Evolutionary conservation across 2,329 filamentous ascomycete genomes (phyloP), one percentile per base, ranked within the genome.

Genomic region (Cladosporium sphaerospermum): DNA sequence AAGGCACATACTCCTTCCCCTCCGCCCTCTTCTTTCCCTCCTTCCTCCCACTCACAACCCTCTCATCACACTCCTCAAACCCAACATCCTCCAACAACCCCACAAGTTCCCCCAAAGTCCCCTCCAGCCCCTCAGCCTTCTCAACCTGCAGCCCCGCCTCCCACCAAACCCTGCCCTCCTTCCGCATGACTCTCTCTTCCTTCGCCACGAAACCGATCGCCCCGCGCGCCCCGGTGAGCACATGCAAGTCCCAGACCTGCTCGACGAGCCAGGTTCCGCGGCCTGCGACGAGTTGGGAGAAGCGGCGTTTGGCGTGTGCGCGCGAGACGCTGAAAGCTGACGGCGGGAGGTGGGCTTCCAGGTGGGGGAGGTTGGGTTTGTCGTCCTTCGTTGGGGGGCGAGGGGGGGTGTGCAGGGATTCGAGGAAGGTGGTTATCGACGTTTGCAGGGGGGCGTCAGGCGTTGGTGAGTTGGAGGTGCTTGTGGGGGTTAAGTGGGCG

Each of bases 101-200:
- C 48, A 51, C 39, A 37, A 51, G 3, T 6, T 51, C 40, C 23
- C 28, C 44, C 18, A 51, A 11, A 9, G 23, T 9, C 4, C 11
- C 32, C 33, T 31, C 40, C 33, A 44, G 10, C 4, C 31, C 40
- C n/a, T 43, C 40, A 1, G 14, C 11, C n/a, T 31, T 34, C n/a
- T 52, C 53, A 9, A 44, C 45, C 42, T 51, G 50, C 16, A 58
- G 19, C 10, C 40, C 58, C 9, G 58, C 61, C 39, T 63, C 58
- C 52, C 56, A 63, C 61, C 61, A 64, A 13, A 59, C 16, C n/a
- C 55, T 34, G 9, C 52, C 39, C 8, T 52, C 34, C 9, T 45
- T 14, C 14, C 11, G 34, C 55, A 56, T 56, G 37, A 31, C n/a
- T 3, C 16, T n/a, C 18, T 39, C 42, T 0, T 11, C 9, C 13